These are phyloP conservation scores for Trichosporon faecale DNA, from an alignment of 1,284 basidiomycete genomes.

Conservation along the genomic window DNA sequence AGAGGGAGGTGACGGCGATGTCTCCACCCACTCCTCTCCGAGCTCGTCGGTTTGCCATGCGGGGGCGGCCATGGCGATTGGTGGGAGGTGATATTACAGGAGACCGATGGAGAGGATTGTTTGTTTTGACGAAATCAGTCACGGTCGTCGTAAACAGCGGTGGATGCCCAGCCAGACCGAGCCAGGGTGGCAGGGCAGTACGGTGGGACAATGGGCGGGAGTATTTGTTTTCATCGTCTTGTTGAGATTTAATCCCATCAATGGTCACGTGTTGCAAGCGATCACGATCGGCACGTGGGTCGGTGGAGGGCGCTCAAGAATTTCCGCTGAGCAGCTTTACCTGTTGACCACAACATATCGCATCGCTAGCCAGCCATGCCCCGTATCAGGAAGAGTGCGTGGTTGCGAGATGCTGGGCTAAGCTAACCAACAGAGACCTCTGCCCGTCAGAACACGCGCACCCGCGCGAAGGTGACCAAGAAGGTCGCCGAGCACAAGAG, in stretches of 20 bases:
- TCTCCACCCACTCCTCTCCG: constrained; percentile 72
- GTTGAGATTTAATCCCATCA: background rate
- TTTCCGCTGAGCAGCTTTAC: constrained; percentile 10
- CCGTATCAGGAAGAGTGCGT: constrained; percentile 69
- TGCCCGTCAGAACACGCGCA: constrained; percentile 69
- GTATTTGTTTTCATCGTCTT: background rate
- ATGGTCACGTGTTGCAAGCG: background rate
- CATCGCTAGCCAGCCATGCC: constrained; percentile 58
- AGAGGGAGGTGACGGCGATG: constrained; percentile 56
- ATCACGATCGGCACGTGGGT: background rate
- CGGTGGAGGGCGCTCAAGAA: constrained; percentile 20
- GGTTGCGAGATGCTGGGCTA: background rate
- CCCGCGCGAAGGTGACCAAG: constrained; percentile 72
- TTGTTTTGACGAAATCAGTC: constrained; percentile 24
- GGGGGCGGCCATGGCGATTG: constrained; percentile 48
- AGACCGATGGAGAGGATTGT: constrained; percentile 15
- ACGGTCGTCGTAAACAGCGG: constrained; percentile 12
- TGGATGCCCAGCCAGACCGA: background rate
- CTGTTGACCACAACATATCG: constrained; percentile 12
- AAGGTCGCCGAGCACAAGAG: constrained; percentile 74
- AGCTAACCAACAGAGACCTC: constrained; percentile 67
- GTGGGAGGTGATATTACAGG: constrained; percentile 12
- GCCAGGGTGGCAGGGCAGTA: background rate
- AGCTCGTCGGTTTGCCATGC: constrained; percentile 76
- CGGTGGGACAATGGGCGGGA: background rate